Conservation (phyloP, 2,329 filamentous ascomycete species). For the Mycosphaerella sp. region DNA sequence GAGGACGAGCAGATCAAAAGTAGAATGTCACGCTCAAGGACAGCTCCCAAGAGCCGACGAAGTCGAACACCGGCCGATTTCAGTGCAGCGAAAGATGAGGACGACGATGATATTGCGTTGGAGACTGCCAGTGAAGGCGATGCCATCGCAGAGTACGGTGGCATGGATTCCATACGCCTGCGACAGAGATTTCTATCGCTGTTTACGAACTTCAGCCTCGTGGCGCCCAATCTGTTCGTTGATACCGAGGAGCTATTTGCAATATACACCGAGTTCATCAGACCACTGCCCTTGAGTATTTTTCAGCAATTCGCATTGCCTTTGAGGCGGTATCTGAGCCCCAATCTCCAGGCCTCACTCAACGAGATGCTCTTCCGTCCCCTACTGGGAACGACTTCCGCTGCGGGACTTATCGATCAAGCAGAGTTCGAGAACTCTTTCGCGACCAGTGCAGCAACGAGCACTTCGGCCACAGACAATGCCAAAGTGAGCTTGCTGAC, state of each 20-base stretch:
- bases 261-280: slow-evolving; percentile 51
- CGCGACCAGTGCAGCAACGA: slow-evolving; percentile 59
- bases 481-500: slow-evolving; percentile 64
- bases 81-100: slow-evolving; percentile 6
- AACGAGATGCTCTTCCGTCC: slow-evolving; percentile 48
- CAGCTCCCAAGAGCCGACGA: slow-evolving; percentile 8
- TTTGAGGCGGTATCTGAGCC: slow-evolving; percentile 32
- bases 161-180: slow-evolving; percentile 52
- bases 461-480: slow-evolving; percentile 58
- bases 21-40: slow-evolving; percentile 13
- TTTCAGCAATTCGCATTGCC: slow-evolving; percentile 53
- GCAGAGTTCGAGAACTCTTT: slow-evolving; percentile 53
- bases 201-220: slow-evolving; percentile 29
- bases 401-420: slow-evolving; percentile 42
- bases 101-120: slow-evolving; percentile 2
- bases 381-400: slow-evolving; percentile 42
- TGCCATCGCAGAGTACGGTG: slow-evolving; percentile 26
- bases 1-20: slow-evolving; percentile 17
- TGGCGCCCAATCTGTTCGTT: slow-evolving; percentile 41
- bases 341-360: slow-evolving; percentile 45
- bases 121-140: not conserved
- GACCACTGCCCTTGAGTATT: slow-evolving; percentile 51
- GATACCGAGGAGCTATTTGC: slow-evolving; percentile 53
- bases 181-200: slow-evolving; percentile 59
- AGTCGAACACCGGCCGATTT: slow-evolving; percentile 3